Evolutionary conservation across 2,329 filamentous ascomycete species (phyloP).

Genomic region (Fusarium cyanostomum): DNA sequence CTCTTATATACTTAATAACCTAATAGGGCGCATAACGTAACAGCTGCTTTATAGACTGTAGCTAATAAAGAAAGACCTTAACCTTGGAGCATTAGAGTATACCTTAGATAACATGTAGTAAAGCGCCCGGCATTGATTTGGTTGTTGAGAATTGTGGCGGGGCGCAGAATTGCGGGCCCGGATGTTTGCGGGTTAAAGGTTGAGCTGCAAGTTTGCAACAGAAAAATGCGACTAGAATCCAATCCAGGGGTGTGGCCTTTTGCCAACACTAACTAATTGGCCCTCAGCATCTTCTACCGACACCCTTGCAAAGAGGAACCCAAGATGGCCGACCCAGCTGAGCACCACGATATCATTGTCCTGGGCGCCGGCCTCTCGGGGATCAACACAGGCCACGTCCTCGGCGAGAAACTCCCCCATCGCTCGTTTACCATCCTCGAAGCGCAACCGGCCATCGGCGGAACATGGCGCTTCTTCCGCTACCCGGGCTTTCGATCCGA

Average conservation of each 20-base stretch:
- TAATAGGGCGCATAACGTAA: too few species aligned
- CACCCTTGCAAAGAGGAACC: neutral
- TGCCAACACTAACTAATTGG: neutral
- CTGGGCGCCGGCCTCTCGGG: constrained; percentile 78
- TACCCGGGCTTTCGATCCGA: constrained; percentile 79
- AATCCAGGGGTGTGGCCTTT: neutral
- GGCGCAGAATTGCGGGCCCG: neutral
- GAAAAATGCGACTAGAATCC: neutral
- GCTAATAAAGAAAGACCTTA: too few species aligned
- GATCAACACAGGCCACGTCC: constrained; percentile 76
- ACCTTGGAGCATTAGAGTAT: too few species aligned
- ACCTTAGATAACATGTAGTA: too few species aligned
- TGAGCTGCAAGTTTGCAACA: neutral
- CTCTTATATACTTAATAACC: too few species aligned
- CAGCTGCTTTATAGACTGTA: too few species aligned
- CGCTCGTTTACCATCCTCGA: constrained; percentile 73
- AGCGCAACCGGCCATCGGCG: constrained; percentile 70
- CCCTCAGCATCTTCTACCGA: neutral
- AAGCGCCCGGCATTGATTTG: too few species aligned
- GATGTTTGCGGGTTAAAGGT: neutral
- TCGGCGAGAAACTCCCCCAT: constrained; percentile 66
- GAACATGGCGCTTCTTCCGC: constrained; percentile 82
- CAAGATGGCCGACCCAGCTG: constrained; percentile 29
- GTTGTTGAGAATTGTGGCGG: neutral
- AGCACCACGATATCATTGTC: constrained; percentile 65